Evolutionary conservation across 441 rosid genomes (phyloP).

Genomic region (Populus hybrid): DNA sequence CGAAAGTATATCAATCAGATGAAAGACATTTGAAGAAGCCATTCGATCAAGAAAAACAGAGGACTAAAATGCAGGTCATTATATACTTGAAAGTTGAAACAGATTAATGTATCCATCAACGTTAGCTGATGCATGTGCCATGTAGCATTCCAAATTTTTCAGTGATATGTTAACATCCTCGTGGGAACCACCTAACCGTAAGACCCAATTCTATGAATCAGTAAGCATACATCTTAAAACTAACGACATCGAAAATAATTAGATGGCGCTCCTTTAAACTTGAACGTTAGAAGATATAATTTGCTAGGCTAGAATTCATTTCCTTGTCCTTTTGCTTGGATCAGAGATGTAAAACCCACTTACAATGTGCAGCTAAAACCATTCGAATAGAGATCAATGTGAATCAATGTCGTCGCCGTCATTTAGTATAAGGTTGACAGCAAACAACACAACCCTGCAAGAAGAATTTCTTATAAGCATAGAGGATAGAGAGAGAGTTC

Average conservation of each 20-base stretch:
- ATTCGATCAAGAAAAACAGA: not conserved
- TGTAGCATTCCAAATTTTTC: not conserved
- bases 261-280: not conserved
- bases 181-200: not conserved
- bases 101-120: not conserved
- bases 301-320: slow-evolving; percentile 8
- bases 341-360: slow-evolving; percentile 15
- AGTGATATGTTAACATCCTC: not conserved
- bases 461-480: slow-evolving; percentile 21
- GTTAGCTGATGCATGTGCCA: not conserved
- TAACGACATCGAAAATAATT: not conserved
- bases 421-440: slow-evolving; percentile 34
- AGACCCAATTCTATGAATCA: not conserved
- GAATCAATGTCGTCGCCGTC: slow-evolving; percentile 28
- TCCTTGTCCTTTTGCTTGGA: slow-evolving; percentile 3
- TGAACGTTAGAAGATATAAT: not conserved
- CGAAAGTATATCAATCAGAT: not conserved
- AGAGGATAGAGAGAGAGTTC: not conserved
- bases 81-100: not conserved
- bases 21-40: not conserved
- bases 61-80: not conserved
- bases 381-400: slow-evolving; percentile 18
- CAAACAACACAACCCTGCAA: slow-evolving; percentile 45
- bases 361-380: slow-evolving; percentile 9
- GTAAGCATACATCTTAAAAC: not conserved